phyloP scores from a whole-genome alignment of 2,329 filamentous ascomycete species.

The Plenodomus lindquistii region DNA sequence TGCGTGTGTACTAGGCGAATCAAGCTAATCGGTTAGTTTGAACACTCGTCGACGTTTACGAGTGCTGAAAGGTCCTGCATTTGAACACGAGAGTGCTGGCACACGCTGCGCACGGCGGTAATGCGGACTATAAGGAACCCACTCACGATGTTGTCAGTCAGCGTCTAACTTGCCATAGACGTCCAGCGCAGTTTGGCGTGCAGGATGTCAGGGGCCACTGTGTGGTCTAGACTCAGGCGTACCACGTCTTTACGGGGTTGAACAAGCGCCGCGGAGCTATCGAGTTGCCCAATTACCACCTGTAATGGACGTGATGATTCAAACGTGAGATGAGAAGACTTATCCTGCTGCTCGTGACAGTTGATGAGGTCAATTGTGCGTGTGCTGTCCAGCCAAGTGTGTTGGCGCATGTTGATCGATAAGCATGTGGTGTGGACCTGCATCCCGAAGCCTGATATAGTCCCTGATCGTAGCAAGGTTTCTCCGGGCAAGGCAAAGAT shows the following conservation, averaged over 20 bases:
- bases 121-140: neutral
- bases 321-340: no score
- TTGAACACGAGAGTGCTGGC: neutral
- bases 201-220: slow-evolving; percentile 7
- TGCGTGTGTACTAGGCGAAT: neutral
- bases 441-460: neutral
- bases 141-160: slow-evolving; percentile 7
- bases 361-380: neutral
- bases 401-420: neutral
- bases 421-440: neutral
- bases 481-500: neutral
- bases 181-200: slow-evolving; percentile 8
- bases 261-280: neutral
- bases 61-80: no score
- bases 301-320: neutral
- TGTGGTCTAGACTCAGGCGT: slow-evolving; percentile 5
- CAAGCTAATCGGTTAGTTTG: neutral
- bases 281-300: neutral
- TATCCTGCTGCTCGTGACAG: no score
- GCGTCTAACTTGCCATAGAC: slow-evolving; percentile 1
- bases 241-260: slow-evolving; percentile 4
- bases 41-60: neutral
- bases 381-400: no score
- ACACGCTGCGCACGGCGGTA: neutral
- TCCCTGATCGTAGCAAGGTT: neutral